phyloP scores from a whole-genome alignment of 805 yeast species.

The Starmerella vitae region DNA sequence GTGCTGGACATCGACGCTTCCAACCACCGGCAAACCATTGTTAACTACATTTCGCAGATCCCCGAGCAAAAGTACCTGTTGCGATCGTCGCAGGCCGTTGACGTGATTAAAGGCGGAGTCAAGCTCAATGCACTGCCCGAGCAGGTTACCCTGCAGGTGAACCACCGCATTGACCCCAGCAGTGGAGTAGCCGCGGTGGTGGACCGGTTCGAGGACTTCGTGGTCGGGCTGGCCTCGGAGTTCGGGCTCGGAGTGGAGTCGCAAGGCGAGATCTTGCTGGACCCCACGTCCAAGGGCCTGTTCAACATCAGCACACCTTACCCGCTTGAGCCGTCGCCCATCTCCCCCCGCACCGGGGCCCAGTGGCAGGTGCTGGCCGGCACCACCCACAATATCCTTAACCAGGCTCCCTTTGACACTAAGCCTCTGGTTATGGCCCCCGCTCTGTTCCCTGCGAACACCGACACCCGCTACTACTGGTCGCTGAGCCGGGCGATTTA shows the following conservation, averaged over 20 bases:
- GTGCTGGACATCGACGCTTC: conserved; percentile 15
- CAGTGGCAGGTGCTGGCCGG: conserved; percentile 51
- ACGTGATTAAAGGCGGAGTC: conserved; percentile 56
- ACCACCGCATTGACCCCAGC: conserved; percentile 54
- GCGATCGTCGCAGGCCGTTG: conserved; percentile 55
- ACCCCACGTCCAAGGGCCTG: conserved; percentile 28
- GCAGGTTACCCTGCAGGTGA: conserved; percentile 37
- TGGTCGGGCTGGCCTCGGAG: conserved; percentile 33
- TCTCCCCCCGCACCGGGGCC: conserved; percentile 33
- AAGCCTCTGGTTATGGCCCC: conserved; percentile 37
- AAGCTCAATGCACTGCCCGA: conserved; percentile 72
- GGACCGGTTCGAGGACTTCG: conserved; percentile 26
- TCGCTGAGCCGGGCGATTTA: conserved; percentile 44
- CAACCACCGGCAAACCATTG: conserved; percentile 10
- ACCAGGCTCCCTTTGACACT: conserved; percentile 7
- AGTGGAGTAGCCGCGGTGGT: conserved; percentile 35
- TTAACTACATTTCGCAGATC: conserved; percentile 13
- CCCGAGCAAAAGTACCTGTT: conserved; percentile 31
- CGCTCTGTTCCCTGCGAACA: conserved; percentile 50
- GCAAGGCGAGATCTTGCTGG: conserved; percentile 24
- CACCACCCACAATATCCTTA: conserved; percentile 39
- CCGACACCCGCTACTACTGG: conserved; percentile 61
- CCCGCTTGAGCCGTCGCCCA: conserved; percentile 40
- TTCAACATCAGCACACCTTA: conserved; percentile 29
- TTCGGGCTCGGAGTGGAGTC: conserved; percentile 37